Conservation (phyloP, 768 basidiomycete genomes). For the Boletus pseudopeckii region DNA sequence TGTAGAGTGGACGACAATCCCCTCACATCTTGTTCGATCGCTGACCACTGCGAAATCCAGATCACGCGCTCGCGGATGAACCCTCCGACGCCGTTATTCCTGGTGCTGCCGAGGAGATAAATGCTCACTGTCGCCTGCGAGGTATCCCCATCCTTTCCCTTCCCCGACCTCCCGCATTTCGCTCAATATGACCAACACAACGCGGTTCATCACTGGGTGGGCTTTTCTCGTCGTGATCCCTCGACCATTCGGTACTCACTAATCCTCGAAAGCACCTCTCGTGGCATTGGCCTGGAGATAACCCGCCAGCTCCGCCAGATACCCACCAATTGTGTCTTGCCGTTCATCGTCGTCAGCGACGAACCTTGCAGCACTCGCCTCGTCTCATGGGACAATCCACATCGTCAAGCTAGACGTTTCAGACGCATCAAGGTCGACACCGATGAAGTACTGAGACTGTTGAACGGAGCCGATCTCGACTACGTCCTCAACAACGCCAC, state of each 20-base stretch:
- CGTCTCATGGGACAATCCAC: no score
- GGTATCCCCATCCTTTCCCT: neutral
- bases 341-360: no score
- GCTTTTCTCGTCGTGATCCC: neutral
- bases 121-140: neutral
- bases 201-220: constrained; percentile 10
- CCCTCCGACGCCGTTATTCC: neutral
- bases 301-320: constrained; percentile 11
- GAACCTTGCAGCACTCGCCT: no score
- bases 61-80: neutral
- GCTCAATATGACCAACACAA: neutral
- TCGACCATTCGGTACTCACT: neutral
- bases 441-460: no score
- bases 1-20: neutral
- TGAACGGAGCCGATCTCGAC: no score
- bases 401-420: no score
- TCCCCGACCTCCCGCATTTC: neutral
- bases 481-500: no score
- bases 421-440: no score
- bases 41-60: neutral
- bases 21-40: neutral
- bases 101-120: neutral
- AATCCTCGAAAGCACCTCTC: constrained; percentile 1
- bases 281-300: constrained; percentile 14
- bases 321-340: no score